These are phyloP conservation scores for Microglena sp. DNA, from an alignment of 139 green algal genomes.

Conservation along the genomic window DNA sequence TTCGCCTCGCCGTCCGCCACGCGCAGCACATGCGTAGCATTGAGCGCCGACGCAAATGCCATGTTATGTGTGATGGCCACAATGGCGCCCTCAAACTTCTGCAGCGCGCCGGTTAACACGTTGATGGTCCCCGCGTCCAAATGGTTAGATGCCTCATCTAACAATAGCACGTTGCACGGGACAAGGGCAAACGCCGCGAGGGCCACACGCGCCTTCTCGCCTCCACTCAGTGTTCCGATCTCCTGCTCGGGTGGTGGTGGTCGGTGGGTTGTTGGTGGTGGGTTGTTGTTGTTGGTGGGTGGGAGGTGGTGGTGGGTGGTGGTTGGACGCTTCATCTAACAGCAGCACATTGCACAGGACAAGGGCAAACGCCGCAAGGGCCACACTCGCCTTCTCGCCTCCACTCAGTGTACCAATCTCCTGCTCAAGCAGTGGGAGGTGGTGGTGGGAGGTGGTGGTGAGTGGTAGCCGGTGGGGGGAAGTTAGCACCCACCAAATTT, in stretches of 20 bases:
- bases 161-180: constrained; percentile 57
- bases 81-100: constrained; percentile 39
- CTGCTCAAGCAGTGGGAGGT: too few relatives aligned
- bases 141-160: constrained; percentile 74
- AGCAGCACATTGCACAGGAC: constrained; percentile 59
- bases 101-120: constrained; percentile 27
- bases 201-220: constrained; percentile 61
- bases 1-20: constrained; percentile 23
- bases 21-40: constrained; percentile 42
- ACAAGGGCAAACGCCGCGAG: constrained; percentile 56
- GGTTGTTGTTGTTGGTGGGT: too few relatives aligned
- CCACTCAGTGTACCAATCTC: constrained; percentile 45
- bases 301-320: too few relatives aligned
- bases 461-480: too few relatives aligned
- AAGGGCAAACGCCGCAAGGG: constrained; percentile 55
- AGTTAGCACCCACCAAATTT: too few relatives aligned
- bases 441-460: too few relatives aligned
- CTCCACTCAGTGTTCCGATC: constrained; percentile 42
- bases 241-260: background rate
- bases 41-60: constrained; percentile 35
- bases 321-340: constrained; percentile 69
- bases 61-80: constrained; percentile 49
- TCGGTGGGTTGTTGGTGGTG: too few relatives aligned
- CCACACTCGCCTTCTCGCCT: constrained; percentile 60
- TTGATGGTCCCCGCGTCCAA: constrained; percentile 56